These are phyloP conservation scores for Thermothelomyces thermophilus DNA, from an alignment of 2,329 filamentous ascomycete species.

Conservation along the genomic window DNA sequence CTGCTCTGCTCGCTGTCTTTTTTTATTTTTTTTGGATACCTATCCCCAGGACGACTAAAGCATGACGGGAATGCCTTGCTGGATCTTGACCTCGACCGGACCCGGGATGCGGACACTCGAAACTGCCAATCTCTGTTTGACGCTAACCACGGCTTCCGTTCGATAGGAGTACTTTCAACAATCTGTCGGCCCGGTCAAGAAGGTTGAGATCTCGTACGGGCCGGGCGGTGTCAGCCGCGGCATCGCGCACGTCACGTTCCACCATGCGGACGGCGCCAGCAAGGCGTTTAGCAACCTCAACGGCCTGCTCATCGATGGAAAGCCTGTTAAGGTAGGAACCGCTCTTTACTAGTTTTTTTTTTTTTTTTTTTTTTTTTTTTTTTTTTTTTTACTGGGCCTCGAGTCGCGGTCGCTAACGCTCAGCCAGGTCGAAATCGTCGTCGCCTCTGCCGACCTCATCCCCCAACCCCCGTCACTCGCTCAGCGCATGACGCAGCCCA, in stretches of 20 bases:
- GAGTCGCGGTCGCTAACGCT: slow-evolving; percentile 8
- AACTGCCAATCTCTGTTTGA: slow-evolving; percentile 38
- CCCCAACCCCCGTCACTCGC: slow-evolving; percentile 64
- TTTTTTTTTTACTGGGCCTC: background rate
- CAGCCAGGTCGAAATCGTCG: slow-evolving; percentile 76
- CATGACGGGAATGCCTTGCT: slow-evolving; percentile 13
- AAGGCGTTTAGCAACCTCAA: slow-evolving; percentile 81
- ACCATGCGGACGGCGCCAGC: slow-evolving; percentile 70
- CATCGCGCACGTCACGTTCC: slow-evolving; percentile 83
- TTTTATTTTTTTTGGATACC: slow-evolving; percentile 28
- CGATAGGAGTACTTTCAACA: slow-evolving; percentile 92
- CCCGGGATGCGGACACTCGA: slow-evolving; percentile 21
- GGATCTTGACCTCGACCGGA: slow-evolving; percentile 18
- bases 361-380: background rate
- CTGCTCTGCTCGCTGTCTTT: slow-evolving; percentile 33
- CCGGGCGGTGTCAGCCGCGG: slow-evolving; percentile 87
- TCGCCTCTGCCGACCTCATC: slow-evolving; percentile 65
- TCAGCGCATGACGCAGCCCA: slow-evolving; percentile 72
- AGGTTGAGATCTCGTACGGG: slow-evolving; percentile 85
- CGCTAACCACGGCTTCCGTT: slow-evolving; percentile 62
- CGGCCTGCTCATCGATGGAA: slow-evolving; percentile 81
- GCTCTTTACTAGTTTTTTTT: background rate
- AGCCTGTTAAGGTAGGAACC: slow-evolving; percentile 72
- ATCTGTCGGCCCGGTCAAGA: slow-evolving; percentile 84
- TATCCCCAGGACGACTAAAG: slow-evolving; percentile 6